Evolutionary conservation across 2,329 filamentous ascomycete genomes (phyloP).

Genomic region (Alternaria solani): DNA sequence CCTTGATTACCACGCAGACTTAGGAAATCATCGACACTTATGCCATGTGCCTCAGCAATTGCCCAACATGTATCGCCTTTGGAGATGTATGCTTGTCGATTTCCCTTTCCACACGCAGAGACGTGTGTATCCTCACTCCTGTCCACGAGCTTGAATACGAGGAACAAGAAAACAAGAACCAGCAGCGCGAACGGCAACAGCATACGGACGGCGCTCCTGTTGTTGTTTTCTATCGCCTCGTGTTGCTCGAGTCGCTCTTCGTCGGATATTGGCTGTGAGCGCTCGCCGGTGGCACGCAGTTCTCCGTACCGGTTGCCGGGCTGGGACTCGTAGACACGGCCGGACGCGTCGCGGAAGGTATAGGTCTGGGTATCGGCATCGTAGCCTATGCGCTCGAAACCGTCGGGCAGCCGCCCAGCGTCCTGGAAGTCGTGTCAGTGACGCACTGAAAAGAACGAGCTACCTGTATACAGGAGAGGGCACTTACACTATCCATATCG

Average conservation of each 20-base stretch:
- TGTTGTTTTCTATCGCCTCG: constrained; percentile 25
- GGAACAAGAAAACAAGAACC: constrained; percentile 60
- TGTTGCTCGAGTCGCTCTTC: constrained; percentile 14
- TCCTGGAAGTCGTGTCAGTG: constrained; percentile 45
- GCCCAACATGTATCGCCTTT: constrained; percentile 64
- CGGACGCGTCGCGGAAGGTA: constrained; percentile 60
- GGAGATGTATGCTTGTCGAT: constrained; percentile 52
- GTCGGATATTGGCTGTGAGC: constrained; percentile 1
- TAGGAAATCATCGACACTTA: constrained; percentile 59
- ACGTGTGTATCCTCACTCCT: constrained; percentile 12
- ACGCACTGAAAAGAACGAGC: too few relatives aligned
- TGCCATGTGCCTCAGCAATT: constrained; percentile 56
- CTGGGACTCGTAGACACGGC: constrained; percentile 60
- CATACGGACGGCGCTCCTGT: constrained; percentile 59
- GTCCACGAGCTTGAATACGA: constrained; percentile 48
- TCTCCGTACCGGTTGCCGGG: constrained; percentile 61
- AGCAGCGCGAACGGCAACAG: constrained; percentile 67
- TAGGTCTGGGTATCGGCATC: constrained; percentile 64
- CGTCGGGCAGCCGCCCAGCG: constrained; percentile 62
- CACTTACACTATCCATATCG: constrained; percentile 33
- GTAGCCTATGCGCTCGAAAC: constrained; percentile 65
- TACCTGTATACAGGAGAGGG: not conserved
- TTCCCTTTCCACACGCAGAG: constrained; percentile 36
- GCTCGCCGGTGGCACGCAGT: constrained; percentile 39
- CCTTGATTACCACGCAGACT: constrained; percentile 52